Percentiles rank a stretch among this genome's conserved stretches.
These are phyloP conservation scores for Panellus pusillus DNA, from an alignment of 768 basidiomycete genomes.

Conservation along the genomic window DNA sequence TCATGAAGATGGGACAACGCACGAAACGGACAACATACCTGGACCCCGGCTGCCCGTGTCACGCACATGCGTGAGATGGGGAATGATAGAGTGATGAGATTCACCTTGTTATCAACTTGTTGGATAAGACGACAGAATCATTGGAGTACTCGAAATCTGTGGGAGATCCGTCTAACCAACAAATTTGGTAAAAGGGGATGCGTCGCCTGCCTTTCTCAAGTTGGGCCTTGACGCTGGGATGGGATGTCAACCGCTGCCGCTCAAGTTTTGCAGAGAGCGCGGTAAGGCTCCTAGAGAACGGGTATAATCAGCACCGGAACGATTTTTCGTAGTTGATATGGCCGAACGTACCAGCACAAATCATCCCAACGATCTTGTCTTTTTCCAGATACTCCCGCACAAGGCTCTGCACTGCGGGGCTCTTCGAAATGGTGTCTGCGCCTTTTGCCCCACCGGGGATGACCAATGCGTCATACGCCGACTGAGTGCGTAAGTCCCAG, in stretches of 20 bases:
- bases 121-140: constrained; percentile 70
- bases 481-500: neutral
- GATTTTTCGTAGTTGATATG: neutral
- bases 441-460: constrained; percentile 81
- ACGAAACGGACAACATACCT: constrained; percentile 37
- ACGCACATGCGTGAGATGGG: neutral
- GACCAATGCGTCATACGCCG: constrained; percentile 60
- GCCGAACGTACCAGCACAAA: constrained; percentile 66
- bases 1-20: neutral
- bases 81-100: constrained; percentile 8
- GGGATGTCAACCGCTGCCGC: constrained; percentile 71
- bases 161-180: too few relatives aligned
- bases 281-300: constrained; percentile 57
- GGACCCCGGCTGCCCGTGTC: constrained; percentile 59
- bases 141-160: constrained; percentile 75
- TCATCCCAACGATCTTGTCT: constrained; percentile 74
- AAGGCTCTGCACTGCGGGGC: constrained; percentile 58
- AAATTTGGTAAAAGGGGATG: neutral
- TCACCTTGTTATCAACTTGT: constrained; percentile 76
- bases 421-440: constrained; percentile 68
- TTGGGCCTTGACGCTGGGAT: constrained; percentile 64
- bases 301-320: neutral
- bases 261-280: constrained; percentile 64
- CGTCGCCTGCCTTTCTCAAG: constrained; percentile 51
- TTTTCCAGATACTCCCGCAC: constrained; percentile 55